Conservation (phyloP, 2,329 filamentous ascomycete genomes). For the Trichoderma hamatum region DNA sequence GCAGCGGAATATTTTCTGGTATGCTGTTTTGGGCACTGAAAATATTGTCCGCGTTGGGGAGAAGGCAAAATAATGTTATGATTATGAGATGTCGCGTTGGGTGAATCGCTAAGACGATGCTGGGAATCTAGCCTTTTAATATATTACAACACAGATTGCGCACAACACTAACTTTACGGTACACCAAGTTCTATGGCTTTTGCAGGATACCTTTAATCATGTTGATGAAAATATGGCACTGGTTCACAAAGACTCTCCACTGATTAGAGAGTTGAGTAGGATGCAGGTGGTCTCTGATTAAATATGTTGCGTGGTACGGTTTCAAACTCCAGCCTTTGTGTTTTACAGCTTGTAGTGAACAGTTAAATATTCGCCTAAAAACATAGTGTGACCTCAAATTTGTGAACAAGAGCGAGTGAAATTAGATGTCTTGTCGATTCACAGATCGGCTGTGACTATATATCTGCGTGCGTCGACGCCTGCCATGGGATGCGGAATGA, state of each 20-base stretch:
- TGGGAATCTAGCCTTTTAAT: neutral
- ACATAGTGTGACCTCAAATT: neutral
- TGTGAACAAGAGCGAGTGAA: neutral
- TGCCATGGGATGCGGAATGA: neutral
- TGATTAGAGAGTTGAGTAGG: neutral
- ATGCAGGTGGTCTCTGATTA: neutral
- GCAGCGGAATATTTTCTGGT: constrained; percentile 23
- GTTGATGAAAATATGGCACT: neutral
- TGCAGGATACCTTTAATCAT: neutral
- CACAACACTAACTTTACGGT: neutral
- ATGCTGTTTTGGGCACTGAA: constrained; percentile 17
- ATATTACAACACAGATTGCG: neutral
- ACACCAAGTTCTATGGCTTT: neutral
- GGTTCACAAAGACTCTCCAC: neutral
- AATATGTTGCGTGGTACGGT: neutral
- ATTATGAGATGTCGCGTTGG: neutral
- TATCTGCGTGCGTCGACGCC: neutral
- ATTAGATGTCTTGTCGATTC: neutral
- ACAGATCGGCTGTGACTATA: neutral
- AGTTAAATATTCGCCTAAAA: neutral
- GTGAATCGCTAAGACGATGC: neutral
- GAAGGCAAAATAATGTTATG: neutral
- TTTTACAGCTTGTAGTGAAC: neutral
- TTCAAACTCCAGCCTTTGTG: neutral
- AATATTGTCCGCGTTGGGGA: constrained; percentile 5